These are phyloP conservation scores for Cavenderia fasciculata DNA, from an alignment of 78 protist genomes.

Conservation along the genomic window DNA sequence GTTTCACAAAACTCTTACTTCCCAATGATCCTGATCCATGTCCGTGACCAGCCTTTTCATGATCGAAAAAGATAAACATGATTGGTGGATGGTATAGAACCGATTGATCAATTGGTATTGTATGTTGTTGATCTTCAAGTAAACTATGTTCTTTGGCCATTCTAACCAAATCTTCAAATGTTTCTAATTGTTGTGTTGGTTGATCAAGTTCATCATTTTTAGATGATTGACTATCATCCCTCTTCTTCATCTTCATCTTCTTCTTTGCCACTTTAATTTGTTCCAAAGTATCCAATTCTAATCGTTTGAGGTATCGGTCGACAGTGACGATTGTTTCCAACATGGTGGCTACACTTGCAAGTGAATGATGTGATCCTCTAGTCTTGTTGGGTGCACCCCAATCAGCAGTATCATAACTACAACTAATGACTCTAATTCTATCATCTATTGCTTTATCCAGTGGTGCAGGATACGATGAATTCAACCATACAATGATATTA, in stretches of 20 bases:
- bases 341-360: constrained; percentile 16
- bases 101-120: background rate
- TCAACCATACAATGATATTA: constrained; percentile 50
- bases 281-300: too few relatives aligned
- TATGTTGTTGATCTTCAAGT: background rate
- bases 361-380: constrained; percentile 51
- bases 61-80: constrained; percentile 60
- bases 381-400: constrained; percentile 56
- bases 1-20: constrained; percentile 1
- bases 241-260: too few relatives aligned
- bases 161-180: too few relatives aligned
- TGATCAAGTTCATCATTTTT: too few relatives aligned
- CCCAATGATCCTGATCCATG: constrained; percentile 64
- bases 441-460: constrained; percentile 41
- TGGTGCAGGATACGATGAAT: background rate
- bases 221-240: too few relatives aligned
- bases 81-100: background rate
- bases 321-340: background rate
- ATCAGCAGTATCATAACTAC: constrained; percentile 42
- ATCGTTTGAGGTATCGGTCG: background rate
- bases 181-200: too few relatives aligned
- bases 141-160: too few relatives aligned
- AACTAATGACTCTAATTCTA: constrained; percentile 18
- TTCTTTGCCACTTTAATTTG: too few relatives aligned
- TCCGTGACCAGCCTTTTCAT: constrained; percentile 76